A percentile compares a stretch with the other conserved stretches of the same genome.
Conservation (phyloP, 2,329 filamentous ascomycete genomes). For the Diaporthe vexans region DNA sequence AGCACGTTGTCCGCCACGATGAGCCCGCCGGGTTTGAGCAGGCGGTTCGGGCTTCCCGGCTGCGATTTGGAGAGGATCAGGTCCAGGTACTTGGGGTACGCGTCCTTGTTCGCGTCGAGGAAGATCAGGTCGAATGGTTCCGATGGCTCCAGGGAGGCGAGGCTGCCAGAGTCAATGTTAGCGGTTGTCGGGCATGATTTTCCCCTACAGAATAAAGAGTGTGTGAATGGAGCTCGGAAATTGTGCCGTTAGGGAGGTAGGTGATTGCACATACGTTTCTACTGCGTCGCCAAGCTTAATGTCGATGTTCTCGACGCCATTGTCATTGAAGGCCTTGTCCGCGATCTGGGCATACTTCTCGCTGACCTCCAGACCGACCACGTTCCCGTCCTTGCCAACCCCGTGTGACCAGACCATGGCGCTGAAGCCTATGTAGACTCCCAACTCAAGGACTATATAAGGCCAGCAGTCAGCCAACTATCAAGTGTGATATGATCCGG, state of each 20-base stretch:
- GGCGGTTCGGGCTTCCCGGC: constrained; percentile 53
- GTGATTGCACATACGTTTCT: constrained; percentile 56
- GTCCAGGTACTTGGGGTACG: constrained; percentile 63
- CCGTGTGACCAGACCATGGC: constrained; percentile 63
- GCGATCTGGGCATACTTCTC: constrained; percentile 59
- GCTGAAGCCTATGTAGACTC: constrained; percentile 65
- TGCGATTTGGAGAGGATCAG: constrained; percentile 60
- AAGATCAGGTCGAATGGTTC: constrained; percentile 68
- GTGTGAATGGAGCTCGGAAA: not conserved
- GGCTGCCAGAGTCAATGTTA: constrained; percentile 43
- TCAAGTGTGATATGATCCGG: not conserved
- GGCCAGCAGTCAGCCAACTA: not conserved
- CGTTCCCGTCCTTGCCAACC: constrained; percentile 57
- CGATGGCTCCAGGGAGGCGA: constrained; percentile 51
- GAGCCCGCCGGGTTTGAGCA: constrained; percentile 64
- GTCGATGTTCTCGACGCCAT: constrained; percentile 60
- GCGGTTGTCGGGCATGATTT: not conserved
- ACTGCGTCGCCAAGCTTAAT: constrained; percentile 62
- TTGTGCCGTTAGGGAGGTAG: not conserved
- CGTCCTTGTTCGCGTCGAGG: constrained; percentile 67
- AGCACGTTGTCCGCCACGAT: constrained; percentile 70
- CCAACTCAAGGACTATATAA: constrained; percentile 61
- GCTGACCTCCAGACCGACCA: constrained; percentile 62
- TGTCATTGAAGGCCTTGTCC: constrained; percentile 54
- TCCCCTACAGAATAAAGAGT: not conserved